Evolutionary conservation across 345 rosid species (phyloP), one percentile per base, ranked within the genome.

Genomic region (Lumnitzera littorea): DNA sequence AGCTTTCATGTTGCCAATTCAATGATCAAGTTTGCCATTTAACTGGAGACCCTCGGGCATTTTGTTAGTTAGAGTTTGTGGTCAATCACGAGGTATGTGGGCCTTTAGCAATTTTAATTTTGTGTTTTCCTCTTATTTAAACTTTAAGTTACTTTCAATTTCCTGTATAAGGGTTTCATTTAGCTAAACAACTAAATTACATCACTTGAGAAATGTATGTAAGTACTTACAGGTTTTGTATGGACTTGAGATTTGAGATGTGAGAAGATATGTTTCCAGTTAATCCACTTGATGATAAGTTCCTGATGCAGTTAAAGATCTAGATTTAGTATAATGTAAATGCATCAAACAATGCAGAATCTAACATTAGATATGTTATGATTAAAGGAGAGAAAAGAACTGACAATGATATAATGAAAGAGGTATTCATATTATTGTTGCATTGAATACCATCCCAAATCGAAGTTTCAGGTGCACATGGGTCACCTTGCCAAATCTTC

Each of bases 401-500:
- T 68, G 61, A 72, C 75, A 75, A 55, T 46, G 80, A 67, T 63
- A n/a, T 70, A 24, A 76, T 62, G 62, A 23, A 55, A 1, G 74
- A 63, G 36, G 76, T 51, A 53, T 57, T 27, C 16, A 2, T 64
- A 24, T 31, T n/a, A 12, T 66, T 60, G 71, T 60, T 63, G 67
- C 78, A 73, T 62, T 57, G 57, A 31, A 79, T 65, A 11, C 76
- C 76, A 1, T 65, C 51, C 83, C 80, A 79, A 9, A 43, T 24
- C 29, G n/a, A 68, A 2, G 0, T 43, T 54, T 41, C 62, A 24
- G 83, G 80, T 4, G 51, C 59, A 71, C 83, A 76, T 20, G 80
- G 83, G 64, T 79, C 80, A 52, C 80, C 83, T 70, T 79, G 76
- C 80, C 72, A 76, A 31, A 64, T 66, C 63, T 48, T 73, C 41